Conservation (phyloP, 371 early-diverging fungal species). For the Zopfochytrium polystomum region DNA sequence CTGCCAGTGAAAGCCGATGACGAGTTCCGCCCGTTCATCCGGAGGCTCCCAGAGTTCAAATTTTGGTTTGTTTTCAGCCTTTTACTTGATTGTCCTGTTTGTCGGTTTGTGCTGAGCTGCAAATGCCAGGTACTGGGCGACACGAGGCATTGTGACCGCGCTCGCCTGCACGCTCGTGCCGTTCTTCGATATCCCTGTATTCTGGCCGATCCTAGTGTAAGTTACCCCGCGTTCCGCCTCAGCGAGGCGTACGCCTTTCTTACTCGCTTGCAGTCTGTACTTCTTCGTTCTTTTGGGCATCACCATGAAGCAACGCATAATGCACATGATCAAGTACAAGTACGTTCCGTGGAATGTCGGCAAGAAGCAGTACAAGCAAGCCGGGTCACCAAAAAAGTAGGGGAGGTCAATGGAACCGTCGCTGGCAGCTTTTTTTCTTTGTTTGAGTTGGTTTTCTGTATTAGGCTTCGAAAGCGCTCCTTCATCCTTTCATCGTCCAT, state of each 20-base stretch:
- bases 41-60: conserved; percentile 99
- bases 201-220: conserved; percentile 71
- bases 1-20: conserved; percentile 88
- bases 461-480: not conserved
- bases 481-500: not conserved
- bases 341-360: conserved; percentile 97
- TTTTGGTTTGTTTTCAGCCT: conserved; percentile 76
- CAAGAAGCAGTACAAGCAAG: conserved; percentile 66
- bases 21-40: conserved; percentile 97
- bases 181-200: conserved; percentile 96
- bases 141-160: conserved; percentile 75
- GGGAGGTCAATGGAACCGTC: not conserved
- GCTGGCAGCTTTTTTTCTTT: no score
- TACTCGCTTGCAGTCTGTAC: conserved; percentile 65
- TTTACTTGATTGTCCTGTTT: not conserved
- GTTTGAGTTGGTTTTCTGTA: not conserved
- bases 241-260: not conserved
- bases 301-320: conserved; percentile 94
- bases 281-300: conserved; percentile 90
- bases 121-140: conserved; percentile 67
- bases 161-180: conserved; percentile 80
- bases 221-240: conserved; percentile 2
- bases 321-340: conserved; percentile 97
- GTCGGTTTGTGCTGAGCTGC: not conserved
- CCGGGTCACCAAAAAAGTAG: not conserved